Evolutionary conservation across 495 filamentous ascomycete species (phyloP).

Genomic region (Friedmanniomyces simplex): DNA sequence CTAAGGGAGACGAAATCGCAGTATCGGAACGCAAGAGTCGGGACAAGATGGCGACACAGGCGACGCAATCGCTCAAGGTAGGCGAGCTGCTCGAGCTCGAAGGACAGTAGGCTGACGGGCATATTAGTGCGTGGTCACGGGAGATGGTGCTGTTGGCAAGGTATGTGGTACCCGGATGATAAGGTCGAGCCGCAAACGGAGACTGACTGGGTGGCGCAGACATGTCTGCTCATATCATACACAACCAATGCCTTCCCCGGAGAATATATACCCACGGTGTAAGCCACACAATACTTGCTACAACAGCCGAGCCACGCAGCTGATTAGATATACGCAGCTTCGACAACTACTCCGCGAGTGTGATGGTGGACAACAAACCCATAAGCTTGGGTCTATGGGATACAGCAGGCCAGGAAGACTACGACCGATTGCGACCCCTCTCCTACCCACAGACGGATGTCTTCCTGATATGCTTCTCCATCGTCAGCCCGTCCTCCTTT

Average conservation of each 20-base stretch:
- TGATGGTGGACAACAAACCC: conserved; percentile 95
- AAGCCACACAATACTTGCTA: conserved; percentile 33
- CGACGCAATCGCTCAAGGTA: conserved; percentile 69
- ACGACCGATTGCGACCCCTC: conserved; percentile 87
- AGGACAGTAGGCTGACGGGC: conserved; percentile 1
- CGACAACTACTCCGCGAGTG: conserved; percentile 97
- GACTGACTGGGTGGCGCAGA: conserved; percentile 46
- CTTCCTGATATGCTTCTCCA: conserved; percentile 96
- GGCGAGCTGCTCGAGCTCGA: conserved; percentile 7
- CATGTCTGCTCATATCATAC: conserved; percentile 97
- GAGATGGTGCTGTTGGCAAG: conserved; percentile 98
- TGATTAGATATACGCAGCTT: conserved; percentile 51
- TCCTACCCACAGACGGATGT: conserved; percentile 98
- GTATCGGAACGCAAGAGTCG: neutral
- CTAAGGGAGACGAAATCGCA: neutral
- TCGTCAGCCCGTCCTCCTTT: conserved; percentile 93
- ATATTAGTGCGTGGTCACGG: conserved; percentile 86
- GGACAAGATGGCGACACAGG: conserved; percentile 40
- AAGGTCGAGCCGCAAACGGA: neutral
- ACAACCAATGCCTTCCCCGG: conserved; percentile 98
- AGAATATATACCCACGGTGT: conserved; percentile 99
- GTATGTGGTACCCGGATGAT: conserved; percentile 37
- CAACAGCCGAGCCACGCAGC: neutral
- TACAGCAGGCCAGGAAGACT: conserved; percentile 98
- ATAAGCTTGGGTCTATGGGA: conserved; percentile 97